A percentile compares a stretch with the other conserved stretches of the same genome.
Conservation (phyloP, 176 grass and related monocot species). For the Musa acuminata region DNA sequence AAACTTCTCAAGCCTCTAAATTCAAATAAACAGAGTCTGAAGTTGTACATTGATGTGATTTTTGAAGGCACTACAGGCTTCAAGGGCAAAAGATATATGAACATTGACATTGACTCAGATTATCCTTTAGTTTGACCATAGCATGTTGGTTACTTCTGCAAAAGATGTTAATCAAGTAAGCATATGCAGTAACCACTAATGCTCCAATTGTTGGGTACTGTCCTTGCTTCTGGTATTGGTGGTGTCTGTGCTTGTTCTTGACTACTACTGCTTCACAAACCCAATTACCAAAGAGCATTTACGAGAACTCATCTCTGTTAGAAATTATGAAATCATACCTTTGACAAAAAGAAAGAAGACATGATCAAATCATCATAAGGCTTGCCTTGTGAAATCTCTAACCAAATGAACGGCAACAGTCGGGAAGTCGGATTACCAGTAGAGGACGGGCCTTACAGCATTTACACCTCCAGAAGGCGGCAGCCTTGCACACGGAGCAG, state of each 20-base stretch:
- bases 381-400: neutral
- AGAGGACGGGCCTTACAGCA: neutral
- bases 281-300: neutral
- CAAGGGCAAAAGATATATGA: no score
- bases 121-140: no score
- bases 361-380: neutral
- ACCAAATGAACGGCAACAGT: neutral
- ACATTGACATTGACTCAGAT: no score
- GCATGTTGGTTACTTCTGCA: no score
- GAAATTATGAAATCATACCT: neutral
- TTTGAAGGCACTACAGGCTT: no score
- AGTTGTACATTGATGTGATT: no score
- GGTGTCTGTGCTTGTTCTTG: neutral
- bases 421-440: neutral
- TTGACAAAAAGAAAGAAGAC: neutral
- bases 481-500: no score
- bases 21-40: no score
- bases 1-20: no score
- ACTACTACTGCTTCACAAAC: neutral
- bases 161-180: neutral
- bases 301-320: neutral
- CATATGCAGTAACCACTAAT: neutral
- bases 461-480: no score
- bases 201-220: neutral
- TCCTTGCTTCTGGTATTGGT: no score